Evolutionary conservation across 2,329 filamentous ascomycete genomes (phyloP).

Genomic region (Colletotrichum nymphaeae): DNA sequence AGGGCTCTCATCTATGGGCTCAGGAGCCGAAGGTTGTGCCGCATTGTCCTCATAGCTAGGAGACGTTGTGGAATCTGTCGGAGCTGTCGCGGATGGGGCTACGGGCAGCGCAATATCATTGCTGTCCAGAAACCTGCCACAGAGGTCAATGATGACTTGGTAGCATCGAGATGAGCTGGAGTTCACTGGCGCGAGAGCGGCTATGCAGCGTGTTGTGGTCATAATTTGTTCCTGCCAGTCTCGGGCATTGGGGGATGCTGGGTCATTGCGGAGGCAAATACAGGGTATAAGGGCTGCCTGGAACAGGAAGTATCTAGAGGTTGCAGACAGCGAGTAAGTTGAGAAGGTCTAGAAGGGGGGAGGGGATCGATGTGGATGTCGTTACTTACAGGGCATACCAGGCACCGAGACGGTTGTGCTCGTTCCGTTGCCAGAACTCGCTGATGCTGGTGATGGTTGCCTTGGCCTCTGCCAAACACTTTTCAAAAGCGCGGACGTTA

Average conservation of each 20-base stretch:
- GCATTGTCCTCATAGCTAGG: not conserved
- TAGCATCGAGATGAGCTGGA: conserved; percentile 54
- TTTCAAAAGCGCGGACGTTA: conserved; percentile 36
- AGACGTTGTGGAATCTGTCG: not conserved
- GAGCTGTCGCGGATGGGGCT: not conserved
- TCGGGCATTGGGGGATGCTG: conserved; percentile 46
- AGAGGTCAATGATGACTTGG: conserved; percentile 53
- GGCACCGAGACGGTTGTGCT: conserved; percentile 52
- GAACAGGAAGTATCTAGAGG: conserved; percentile 57
- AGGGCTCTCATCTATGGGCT: conserved; percentile 50
- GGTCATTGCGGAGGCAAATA: conserved; percentile 57
- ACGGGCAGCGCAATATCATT: not conserved
- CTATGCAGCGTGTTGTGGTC: conserved; percentile 49
- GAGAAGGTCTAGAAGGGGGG: too few relatives aligned
- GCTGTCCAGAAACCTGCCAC: conserved; percentile 48
- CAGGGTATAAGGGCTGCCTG: conserved; percentile 60
- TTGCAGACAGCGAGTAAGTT: not conserved
- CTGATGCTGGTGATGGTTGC: conserved; percentile 52
- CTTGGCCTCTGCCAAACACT: conserved; percentile 54
- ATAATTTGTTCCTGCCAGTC: conserved; percentile 55
- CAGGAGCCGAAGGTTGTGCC: not conserved
- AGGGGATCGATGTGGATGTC: not conserved
- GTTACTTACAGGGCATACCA: conserved; percentile 53
- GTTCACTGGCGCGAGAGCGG: conserved; percentile 50
- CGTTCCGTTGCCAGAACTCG: conserved; percentile 49